Evolutionary conservation across 352 stramenopile genomes (phyloP).

Genomic region (Globisporangium nunn): DNA sequence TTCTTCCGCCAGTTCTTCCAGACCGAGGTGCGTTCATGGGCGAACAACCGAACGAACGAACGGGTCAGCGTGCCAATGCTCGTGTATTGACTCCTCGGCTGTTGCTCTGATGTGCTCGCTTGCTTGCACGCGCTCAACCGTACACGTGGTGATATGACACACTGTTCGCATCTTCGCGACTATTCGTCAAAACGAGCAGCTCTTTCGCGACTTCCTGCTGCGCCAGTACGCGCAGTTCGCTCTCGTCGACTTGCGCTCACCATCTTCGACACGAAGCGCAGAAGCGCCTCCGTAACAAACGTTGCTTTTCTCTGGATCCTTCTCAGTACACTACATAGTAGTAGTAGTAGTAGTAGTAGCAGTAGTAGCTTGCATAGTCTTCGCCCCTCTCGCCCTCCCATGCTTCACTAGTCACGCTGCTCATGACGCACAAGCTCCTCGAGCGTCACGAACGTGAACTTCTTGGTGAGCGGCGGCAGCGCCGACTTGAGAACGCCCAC

Average conservation of each 20-base stretch:
- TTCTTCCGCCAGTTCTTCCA: conserved; percentile 77
- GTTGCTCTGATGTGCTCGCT: no score
- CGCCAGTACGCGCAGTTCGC: conserved; percentile 41
- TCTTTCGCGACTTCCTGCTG: conserved; percentile 50
- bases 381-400: not conserved
- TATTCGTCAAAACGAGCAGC: conserved; percentile 26
- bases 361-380: not conserved
- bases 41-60: no score
- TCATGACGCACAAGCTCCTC: conserved; percentile 42
- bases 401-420: conserved; percentile 6
- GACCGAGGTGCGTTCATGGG: conserved; percentile 37
- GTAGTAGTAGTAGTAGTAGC: no score
- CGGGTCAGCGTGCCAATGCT: no score
- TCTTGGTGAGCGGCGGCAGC: conserved; percentile 39
- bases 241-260: conserved; percentile 1
- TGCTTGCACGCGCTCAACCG: no score
- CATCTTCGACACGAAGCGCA: not conserved
- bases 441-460: conserved; percentile 63
- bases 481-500: conserved; percentile 57
- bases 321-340: no score
- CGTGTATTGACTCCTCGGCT: no score
- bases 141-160: no score
- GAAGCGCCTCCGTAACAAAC: not conserved
- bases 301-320: no score
- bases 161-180: not conserved